phyloP scores from a whole-genome alignment of 257 asterid species.

The Apocynum venetum region DNA sequence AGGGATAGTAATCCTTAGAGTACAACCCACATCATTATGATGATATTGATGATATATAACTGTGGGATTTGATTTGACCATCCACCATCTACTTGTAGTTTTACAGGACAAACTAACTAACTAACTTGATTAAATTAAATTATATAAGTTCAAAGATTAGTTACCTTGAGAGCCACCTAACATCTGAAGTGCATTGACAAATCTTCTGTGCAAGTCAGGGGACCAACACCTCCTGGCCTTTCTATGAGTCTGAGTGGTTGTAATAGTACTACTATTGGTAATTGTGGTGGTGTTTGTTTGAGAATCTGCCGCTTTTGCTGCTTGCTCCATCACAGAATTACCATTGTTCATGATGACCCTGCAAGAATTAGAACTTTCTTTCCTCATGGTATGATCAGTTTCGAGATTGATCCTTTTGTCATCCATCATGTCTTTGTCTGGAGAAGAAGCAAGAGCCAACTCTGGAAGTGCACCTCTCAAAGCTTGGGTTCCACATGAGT shows the following conservation, averaged over 20 bases:
- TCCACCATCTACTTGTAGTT: not conserved
- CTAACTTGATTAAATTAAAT: not conserved
- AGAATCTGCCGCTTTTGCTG: slow-evolving; percentile 24
- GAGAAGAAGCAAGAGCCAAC: slow-evolving; percentile 63
- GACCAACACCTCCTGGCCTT: slow-evolving; percentile 99
- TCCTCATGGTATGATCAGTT: slow-evolving; percentile 8
- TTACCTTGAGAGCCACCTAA: slow-evolving; percentile 98
- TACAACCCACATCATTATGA: slow-evolving; percentile 5
- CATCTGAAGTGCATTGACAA: slow-evolving; percentile 96
- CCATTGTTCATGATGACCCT: slow-evolving; percentile 25
- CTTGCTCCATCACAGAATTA: slow-evolving; percentile 30
- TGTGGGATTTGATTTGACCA: slow-evolving; percentile 14
- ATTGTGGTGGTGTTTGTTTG: slow-evolving; percentile 19
- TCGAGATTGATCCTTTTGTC: slow-evolving; percentile 35
- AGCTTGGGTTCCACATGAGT: slow-evolving; percentile 18
- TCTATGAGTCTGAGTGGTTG: slow-evolving; percentile 52
- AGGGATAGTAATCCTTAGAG: not conserved
- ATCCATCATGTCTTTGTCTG: slow-evolving; percentile 53
- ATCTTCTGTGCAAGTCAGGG: slow-evolving; percentile 87
- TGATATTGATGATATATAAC: not conserved
- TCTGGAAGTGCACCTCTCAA: slow-evolving; percentile 41
- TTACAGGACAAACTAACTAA: not conserved
- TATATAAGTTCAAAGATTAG: not conserved
- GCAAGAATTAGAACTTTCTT: slow-evolving; percentile 24
- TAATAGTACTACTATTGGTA: not conserved